Conservation (phyloP, 73 alveolate genomes). For the Paramecium biaurelia region DNA sequence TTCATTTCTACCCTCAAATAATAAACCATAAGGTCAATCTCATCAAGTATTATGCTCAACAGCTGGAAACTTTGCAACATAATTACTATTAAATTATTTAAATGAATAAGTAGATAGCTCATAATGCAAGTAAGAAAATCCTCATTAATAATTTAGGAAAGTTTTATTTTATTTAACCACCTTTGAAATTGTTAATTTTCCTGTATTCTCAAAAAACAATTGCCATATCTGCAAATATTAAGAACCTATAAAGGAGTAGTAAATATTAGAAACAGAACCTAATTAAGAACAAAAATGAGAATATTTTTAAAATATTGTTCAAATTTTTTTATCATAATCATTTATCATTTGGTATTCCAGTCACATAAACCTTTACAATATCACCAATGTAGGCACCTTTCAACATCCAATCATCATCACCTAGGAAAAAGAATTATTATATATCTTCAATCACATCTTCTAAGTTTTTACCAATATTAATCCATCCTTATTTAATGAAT, state of each 20-base stretch:
- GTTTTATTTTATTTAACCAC: conserved; percentile 44
- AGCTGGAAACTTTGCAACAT: conserved; percentile 71
- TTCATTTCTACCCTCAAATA: conserved; percentile 71
- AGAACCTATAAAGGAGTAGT: neutral
- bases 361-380: neutral
- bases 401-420: conserved; percentile 21
- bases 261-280: neutral
- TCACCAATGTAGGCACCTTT: conserved; percentile 31
- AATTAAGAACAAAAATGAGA: neutral
- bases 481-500: neutral
- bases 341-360: conserved; percentile 38
- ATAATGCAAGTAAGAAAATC: neutral
- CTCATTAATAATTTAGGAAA: neutral
- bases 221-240: conserved; percentile 24
- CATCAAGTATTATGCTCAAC: conserved; percentile 71
- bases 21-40: conserved; percentile 78
- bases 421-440: neutral
- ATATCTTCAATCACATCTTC: neutral
- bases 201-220: conserved; percentile 5
- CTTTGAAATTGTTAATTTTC: conserved; percentile 39
- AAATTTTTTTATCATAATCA: neutral
- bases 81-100: conserved; percentile 41
- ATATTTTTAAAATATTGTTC: neutral
- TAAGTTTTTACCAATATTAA: neutral
- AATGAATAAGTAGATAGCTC: neutral